A percentile compares a stretch with the other conserved stretches of the same genome.
Conservation (phyloP, 1,284 basidiomycete species). For the Grifola frondosa region DNA sequence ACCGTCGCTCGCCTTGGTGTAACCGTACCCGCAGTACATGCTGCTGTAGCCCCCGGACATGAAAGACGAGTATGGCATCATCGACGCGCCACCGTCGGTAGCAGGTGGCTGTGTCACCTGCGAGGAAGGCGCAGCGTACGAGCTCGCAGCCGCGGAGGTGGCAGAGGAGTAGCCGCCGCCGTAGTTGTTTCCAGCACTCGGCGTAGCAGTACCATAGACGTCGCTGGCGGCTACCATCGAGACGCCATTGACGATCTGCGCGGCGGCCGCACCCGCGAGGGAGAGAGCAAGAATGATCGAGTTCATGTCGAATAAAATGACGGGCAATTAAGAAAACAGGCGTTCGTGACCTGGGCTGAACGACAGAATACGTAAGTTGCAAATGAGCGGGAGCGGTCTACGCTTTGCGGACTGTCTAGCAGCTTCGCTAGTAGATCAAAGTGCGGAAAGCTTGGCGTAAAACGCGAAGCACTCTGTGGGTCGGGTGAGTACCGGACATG, state of each 20-base stretch:
- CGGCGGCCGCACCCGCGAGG: slow-evolving; percentile 52
- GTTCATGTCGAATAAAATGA: slow-evolving; percentile 55
- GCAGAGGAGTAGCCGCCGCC: slow-evolving; percentile 8
- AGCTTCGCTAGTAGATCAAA: slow-evolving; percentile 27
- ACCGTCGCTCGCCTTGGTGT: slow-evolving; percentile 53
- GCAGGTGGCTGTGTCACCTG: slow-evolving; percentile 43
- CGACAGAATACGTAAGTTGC: slow-evolving; percentile 40
- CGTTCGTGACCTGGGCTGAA: slow-evolving; percentile 25
- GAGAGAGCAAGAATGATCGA: slow-evolving; percentile 58
- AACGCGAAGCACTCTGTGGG: slow-evolving; percentile 30
- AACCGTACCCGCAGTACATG: slow-evolving; percentile 68
- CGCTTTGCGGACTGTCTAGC: slow-evolving; percentile 48
- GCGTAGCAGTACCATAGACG: slow-evolving; percentile 12
- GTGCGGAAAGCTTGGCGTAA: slow-evolving; percentile 35
- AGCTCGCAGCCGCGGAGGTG: slow-evolving; percentile 16
- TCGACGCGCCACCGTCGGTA: slow-evolving; percentile 40
- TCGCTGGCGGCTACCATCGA: slow-evolving; percentile 43
- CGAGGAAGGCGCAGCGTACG: slow-evolving; percentile 33
- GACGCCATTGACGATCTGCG: slow-evolving; percentile 52
- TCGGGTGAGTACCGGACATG: not conserved
- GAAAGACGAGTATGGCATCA: slow-evolving; percentile 61
- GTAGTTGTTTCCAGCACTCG: slow-evolving; percentile 17
- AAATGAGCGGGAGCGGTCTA: slow-evolving; percentile 62
- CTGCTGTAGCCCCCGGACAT: slow-evolving; percentile 59
- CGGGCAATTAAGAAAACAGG: slow-evolving; percentile 21